Percentiles rank a stretch among this genome's conserved stretches.
Evolutionary conservation across 2,329 filamentous ascomycete genomes (phyloP).

Genomic region (Pseudopyricularia javanii): DNA sequence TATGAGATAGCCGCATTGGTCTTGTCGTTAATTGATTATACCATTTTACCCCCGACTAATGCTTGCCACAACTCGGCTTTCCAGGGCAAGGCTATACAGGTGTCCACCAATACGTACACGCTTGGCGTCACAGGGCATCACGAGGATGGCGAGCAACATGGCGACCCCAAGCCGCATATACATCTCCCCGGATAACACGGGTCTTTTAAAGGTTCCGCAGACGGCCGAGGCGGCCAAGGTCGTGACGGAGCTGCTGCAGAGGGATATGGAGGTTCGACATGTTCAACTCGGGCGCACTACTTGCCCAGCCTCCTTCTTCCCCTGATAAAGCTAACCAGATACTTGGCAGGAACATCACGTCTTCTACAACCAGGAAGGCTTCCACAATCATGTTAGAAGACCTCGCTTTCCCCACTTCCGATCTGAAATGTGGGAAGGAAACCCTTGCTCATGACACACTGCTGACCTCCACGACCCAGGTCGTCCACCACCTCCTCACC

Average conservation of each 20-base stretch:
- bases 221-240: constrained; percentile 47
- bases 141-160: constrained; percentile 17
- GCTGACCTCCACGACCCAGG: constrained; percentile 17
- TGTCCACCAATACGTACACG: not conserved
- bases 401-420: not conserved
- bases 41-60: not conserved
- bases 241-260: constrained; percentile 57
- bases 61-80: not conserved
- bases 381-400: constrained; percentile 62
- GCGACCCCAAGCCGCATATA: constrained; percentile 34
- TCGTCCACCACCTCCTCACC: constrained; percentile 64
- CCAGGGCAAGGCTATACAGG: not conserved
- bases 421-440: not conserved
- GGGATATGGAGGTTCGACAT: constrained; percentile 50
- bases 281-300: not conserved
- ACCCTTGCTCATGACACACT: not conserved
- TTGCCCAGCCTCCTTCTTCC: not conserved
- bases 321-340: not conserved
- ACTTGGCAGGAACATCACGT: constrained; percentile 48
- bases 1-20: too few species aligned
- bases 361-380: constrained; percentile 65
- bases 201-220: constrained; percentile 32
- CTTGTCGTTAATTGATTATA: too few species aligned
- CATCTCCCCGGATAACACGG: constrained; percentile 34
- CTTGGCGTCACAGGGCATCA: not conserved